phyloP scores from a whole-genome alignment of 768 basidiomycete genomes.

The Hypholoma fasciculare region DNA sequence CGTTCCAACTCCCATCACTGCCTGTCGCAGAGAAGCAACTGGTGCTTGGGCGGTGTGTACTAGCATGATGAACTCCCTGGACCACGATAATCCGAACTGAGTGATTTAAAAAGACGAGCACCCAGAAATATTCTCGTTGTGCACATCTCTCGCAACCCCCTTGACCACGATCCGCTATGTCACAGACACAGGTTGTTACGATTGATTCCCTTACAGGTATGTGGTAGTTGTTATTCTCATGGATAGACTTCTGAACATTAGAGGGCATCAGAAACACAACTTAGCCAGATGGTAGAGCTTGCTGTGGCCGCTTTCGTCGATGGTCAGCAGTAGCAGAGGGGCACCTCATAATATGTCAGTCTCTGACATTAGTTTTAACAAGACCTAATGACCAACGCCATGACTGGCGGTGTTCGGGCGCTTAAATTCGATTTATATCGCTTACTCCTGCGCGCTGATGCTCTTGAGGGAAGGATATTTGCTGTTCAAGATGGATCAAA shows the following conservation, averaged over 20 bases:
- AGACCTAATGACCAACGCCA: not conserved
- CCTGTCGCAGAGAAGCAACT: too few species aligned
- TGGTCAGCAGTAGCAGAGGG: not conserved
- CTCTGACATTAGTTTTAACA: not conserved
- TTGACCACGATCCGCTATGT: not conserved
- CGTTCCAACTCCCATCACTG: too few species aligned
- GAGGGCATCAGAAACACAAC: not conserved
- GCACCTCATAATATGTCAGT: not conserved
- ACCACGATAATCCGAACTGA: too few species aligned
- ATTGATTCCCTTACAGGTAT: not conserved
- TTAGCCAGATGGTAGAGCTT: not conserved
- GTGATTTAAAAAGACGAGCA: too few species aligned
- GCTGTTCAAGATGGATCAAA: not conserved
- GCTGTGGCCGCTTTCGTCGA: not conserved
- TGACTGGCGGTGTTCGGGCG: not conserved
- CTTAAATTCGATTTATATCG: not conserved
- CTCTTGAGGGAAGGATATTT: not conserved
- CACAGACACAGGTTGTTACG: not conserved
- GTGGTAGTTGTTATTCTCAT: not conserved
- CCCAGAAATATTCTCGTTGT: too few species aligned
- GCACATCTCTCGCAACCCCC: too few species aligned
- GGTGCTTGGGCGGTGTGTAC: too few species aligned
- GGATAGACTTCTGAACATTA: not conserved
- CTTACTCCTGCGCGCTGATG: not conserved
- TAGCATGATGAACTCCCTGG: too few species aligned